phyloP scores from a whole-genome alignment of 1,139 yeast species.

The Pichia sp. region DNA sequence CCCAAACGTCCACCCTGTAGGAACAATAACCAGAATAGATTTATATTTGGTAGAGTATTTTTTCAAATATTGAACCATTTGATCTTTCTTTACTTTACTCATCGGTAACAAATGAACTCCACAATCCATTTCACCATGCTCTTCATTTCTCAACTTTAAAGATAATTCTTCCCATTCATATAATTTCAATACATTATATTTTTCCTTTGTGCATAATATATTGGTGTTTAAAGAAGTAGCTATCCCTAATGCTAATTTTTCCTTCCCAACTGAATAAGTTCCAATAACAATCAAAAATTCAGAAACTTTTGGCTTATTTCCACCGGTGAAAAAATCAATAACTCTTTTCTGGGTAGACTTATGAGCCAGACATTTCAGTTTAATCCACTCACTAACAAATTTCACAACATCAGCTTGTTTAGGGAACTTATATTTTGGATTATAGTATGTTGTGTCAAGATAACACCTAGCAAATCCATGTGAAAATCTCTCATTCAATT shows the following conservation, averaged over 20 bases:
- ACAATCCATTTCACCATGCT: conserved; percentile 37
- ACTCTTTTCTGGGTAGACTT: conserved; percentile 34
- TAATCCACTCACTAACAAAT: conserved; percentile 51
- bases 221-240: conserved; percentile 50
- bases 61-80: conserved; percentile 46
- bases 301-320: not conserved
- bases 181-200: conserved; percentile 41
- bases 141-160: conserved; percentile 5
- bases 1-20: conserved; percentile 82
- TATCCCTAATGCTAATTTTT: conserved; percentile 64
- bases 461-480: conserved; percentile 53
- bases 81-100: conserved; percentile 34
- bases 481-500: conserved; percentile 29
- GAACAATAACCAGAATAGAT: conserved; percentile 58
- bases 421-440: conserved; percentile 71
- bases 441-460: conserved; percentile 82
- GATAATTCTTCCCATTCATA: conserved; percentile 33
- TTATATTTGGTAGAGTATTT: conserved; percentile 42
- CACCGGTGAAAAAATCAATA: conserved; percentile 31
- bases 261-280: conserved; percentile 89
- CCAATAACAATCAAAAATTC: conserved; percentile 67
- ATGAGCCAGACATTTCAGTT: conserved; percentile 26
- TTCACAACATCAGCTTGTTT: conserved; percentile 63
- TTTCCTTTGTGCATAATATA: conserved; percentile 45
- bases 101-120: conserved; percentile 63